These are phyloP conservation scores for Nidula microcarpa DNA, from an alignment of 768 basidiomycete species.

Conservation along the genomic window DNA sequence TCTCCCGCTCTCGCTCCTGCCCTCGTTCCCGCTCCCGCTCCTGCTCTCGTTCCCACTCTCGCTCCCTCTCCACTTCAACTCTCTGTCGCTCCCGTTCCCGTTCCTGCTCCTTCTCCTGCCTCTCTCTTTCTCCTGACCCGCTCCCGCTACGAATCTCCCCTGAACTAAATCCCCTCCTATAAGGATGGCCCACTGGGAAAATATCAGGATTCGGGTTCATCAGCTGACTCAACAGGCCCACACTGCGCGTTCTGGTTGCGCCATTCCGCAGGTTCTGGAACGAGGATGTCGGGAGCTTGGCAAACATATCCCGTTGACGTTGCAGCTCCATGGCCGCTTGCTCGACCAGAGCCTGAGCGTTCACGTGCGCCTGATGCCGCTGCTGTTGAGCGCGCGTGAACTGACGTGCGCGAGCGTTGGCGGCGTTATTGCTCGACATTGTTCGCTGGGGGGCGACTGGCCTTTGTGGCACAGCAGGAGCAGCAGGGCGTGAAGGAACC, in stretches of 20 bases:
- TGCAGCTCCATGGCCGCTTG: slow-evolving; percentile 58
- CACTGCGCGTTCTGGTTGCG: slow-evolving; percentile 29
- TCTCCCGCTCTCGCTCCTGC: slow-evolving; percentile 8
- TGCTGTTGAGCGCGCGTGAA: slow-evolving; percentile 16
- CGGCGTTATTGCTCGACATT: not conserved
- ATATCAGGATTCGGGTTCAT: slow-evolving; percentile 68
- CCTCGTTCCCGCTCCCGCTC: not conserved
- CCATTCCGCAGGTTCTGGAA: slow-evolving; percentile 49
- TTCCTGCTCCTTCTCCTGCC: not conserved
- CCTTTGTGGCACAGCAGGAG: slow-evolving; percentile 10
- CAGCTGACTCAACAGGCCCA: slow-evolving; percentile 62
- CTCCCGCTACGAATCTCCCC: slow-evolving; percentile 35
- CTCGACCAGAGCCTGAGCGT: slow-evolving; percentile 24
- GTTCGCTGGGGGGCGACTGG: not conserved
- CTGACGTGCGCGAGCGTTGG: no score
- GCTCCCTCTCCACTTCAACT: not conserved
- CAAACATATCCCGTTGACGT: slow-evolving; percentile 67
- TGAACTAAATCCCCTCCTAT: slow-evolving; percentile 44
- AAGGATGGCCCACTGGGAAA: slow-evolving; percentile 59
- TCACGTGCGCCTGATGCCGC: slow-evolving; percentile 11
- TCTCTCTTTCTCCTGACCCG: not conserved
- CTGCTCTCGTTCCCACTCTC: not conserved
- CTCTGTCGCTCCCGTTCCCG: not conserved
- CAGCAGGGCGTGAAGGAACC: slow-evolving; percentile 10
- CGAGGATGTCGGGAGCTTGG: slow-evolving; percentile 64